A percentile compares a stretch with the other conserved stretches of the same genome.
Conservation (phyloP, 768 basidiomycete species). For the Pholiota conissans region DNA sequence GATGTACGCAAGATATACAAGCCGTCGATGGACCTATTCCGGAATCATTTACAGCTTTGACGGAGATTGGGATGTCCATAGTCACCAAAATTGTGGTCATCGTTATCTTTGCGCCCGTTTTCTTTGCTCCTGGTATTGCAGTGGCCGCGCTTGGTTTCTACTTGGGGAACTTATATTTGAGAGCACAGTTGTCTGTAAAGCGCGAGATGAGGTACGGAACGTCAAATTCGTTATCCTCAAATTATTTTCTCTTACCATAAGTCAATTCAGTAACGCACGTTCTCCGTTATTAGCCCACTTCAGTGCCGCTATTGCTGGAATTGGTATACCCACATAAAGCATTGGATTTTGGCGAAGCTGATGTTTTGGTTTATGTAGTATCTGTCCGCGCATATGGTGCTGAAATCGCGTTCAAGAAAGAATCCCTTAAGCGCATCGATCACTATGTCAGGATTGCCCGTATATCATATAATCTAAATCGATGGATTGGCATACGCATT, state of each 20-base stretch:
- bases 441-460: constrained; percentile 44
- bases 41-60: constrained; percentile 25
- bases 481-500: constrained; percentile 48
- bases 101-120: constrained; percentile 39
- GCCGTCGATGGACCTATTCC: constrained; percentile 47
- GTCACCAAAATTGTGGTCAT: constrained; percentile 41
- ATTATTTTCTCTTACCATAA: background rate
- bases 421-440: constrained; percentile 51
- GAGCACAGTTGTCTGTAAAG: constrained; percentile 42
- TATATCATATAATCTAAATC: constrained; percentile 48
- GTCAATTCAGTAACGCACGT: constrained; percentile 10
- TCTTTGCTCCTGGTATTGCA: constrained; percentile 39
- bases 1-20: constrained; percentile 26
- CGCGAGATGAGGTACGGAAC: constrained; percentile 35
- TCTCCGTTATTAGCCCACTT: constrained; percentile 17
- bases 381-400: constrained; percentile 67
- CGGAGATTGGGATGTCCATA: constrained; percentile 30
- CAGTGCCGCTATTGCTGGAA: constrained; percentile 46
- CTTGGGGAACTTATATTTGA: constrained; percentile 43
- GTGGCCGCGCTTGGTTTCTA: constrained; percentile 41
- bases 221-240: background rate
- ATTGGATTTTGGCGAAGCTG: background rate
- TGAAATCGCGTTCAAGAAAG: constrained; percentile 42
- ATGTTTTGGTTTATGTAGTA: constrained; percentile 45
- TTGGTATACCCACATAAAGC: constrained; percentile 30